Base-by-base conservation (phyloP, 441 rosid species). In the Rhodomyrtus psidioides region DNA sequence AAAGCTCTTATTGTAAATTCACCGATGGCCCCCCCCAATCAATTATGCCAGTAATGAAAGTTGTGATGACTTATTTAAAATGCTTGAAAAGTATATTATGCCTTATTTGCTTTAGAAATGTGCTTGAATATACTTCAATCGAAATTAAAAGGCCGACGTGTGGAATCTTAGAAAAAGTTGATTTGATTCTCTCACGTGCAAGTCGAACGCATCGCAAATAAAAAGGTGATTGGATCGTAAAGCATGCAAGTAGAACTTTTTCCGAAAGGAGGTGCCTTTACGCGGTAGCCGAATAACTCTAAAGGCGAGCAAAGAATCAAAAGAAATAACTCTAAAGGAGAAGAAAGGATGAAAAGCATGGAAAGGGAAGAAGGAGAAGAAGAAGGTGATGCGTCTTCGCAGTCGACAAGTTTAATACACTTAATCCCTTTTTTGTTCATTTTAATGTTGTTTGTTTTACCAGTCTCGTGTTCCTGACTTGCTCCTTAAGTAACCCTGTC, bases 81-180 rank as follows among this genome's bases (percentile, higher is more conserved):
- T 62, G 75, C 44, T 17, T 5, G 13, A 62, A 70, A 70, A 5
- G 4, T 0, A 19, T 10, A 39, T 39, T 1, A 21, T 6, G 2
- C 34, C 49, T 65, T 34, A 65, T 65, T 65, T 65, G 19, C 0
- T 8, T 4, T 30, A 24, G 0, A 62, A 30, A 0, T 0, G 4
- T 21, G 12, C 9, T 0, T 62, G 7, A 4, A 8, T 4, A 7
- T 62, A 30, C 6, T 3, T 30, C 14, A 2, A 62, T 30, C 3
- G 2, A 34, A 5, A 34, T 5, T 3, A 21, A 19, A 19, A 34
- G 2, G 7, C 12, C 21, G 3, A 34, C 15, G 0, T 34, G 0
- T 6, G 0, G 1, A 34, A 34, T 34, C 2, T 65, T 65, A 65
- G 0, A 23, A 65, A 34, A 65, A 0, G 0, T 34, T 70, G 5